Percentiles rank a stretch among this genome's conserved stretches.
Evolutionary conservation across 352 stramenopile genomes (phyloP).

Genomic region (Phytophthora palmivora): DNA sequence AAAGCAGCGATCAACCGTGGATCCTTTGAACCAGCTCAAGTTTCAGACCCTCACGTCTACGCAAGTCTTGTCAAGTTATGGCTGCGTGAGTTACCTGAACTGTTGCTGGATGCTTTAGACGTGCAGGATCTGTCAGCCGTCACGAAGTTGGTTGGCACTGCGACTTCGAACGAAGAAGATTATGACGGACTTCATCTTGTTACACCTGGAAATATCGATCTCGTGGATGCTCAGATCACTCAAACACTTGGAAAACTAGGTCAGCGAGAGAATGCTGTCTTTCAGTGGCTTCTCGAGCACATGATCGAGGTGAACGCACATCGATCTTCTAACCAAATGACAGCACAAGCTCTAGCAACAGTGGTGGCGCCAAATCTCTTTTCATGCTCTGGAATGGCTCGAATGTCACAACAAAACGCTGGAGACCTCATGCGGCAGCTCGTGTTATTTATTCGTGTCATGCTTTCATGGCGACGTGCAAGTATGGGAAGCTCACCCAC

Average conservation of each 20-base stretch:
- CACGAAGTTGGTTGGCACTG: slow-evolving; percentile 14
- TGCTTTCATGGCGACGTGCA: slow-evolving; percentile 46
- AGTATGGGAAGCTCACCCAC: slow-evolving; percentile 17
- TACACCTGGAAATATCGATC: slow-evolving; percentile 23
- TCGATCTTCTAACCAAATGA: slow-evolving; percentile 57
- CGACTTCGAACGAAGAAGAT: slow-evolving; percentile 12
- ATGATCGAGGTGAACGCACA: slow-evolving; percentile 58
- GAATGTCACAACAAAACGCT: slow-evolving; percentile 25
- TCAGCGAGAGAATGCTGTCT: slow-evolving; percentile 38
- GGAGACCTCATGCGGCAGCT: slow-evolving; percentile 37
- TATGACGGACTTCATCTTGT: slow-evolving; percentile 15
- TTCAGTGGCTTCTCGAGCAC: slow-evolving; percentile 77
- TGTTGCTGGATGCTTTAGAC: slow-evolving; percentile 44
- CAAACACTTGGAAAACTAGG: slow-evolving; percentile 39
- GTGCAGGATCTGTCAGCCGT: slow-evolving; percentile 24
- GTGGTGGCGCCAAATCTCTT: slow-evolving; percentile 73
- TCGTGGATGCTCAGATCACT: slow-evolving; percentile 22
- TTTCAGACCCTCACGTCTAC: slow-evolving; percentile 60
- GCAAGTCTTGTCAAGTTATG: slow-evolving; percentile 71
- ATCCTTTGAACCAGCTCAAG: slow-evolving; percentile 40
- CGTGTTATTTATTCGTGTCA: slow-evolving; percentile 47
- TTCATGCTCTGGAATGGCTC: slow-evolving; percentile 19
- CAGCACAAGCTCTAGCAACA: slow-evolving; percentile 50
- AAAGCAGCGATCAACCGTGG: slow-evolving; percentile 61
- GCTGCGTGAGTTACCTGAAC: slow-evolving; percentile 60